These are phyloP conservation scores for Coemansia sp. DNA, from an alignment of 192 early-diverging fungal genomes.

Conservation along the genomic window DNA sequence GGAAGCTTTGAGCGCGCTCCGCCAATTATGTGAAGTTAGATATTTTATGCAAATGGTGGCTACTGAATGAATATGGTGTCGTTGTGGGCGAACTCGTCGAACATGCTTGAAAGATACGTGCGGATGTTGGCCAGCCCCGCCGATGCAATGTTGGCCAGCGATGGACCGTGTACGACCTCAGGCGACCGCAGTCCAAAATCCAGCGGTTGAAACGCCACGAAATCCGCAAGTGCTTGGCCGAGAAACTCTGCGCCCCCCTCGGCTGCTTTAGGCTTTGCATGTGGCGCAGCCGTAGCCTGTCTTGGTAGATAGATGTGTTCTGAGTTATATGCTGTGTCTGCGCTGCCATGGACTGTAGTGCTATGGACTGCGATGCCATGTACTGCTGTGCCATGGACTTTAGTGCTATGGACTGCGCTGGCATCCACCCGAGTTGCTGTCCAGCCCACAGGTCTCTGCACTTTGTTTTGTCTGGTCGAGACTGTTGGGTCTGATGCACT, in stretches of 20 bases:
- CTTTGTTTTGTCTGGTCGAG: not conserved
- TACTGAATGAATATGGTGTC: slow-evolving; percentile 26
- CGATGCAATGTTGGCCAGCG: not conserved
- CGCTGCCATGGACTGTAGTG: no score
- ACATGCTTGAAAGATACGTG: slow-evolving; percentile 19
- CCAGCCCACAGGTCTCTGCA: slow-evolving; percentile 2
- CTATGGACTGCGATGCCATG: no score
- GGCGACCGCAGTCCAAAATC: slow-evolving; percentile 28
- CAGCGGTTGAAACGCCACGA: slow-evolving; percentile 45
- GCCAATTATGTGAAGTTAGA: not conserved
- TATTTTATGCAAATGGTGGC: slow-evolving; percentile 6
- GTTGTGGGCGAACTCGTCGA: slow-evolving; percentile 35
- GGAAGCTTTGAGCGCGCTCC: not conserved
- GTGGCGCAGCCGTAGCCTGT: not conserved
- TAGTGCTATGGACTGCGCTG: not conserved
- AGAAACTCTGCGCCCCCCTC: slow-evolving; percentile 35
- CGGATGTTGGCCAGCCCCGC: slow-evolving; percentile 12
- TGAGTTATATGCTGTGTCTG: not conserved
- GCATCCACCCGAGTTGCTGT: not conserved
- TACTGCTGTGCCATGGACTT: not conserved
- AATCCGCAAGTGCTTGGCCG: slow-evolving; percentile 33
- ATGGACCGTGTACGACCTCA: not conserved
- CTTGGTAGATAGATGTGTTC: not conserved
- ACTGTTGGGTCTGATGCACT: not conserved
- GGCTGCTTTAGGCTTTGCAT: not conserved